These are phyloP conservation scores for Penicillium cosmopolitanum DNA, from an alignment of 495 filamentous ascomycete genomes.

Conservation along the genomic window DNA sequence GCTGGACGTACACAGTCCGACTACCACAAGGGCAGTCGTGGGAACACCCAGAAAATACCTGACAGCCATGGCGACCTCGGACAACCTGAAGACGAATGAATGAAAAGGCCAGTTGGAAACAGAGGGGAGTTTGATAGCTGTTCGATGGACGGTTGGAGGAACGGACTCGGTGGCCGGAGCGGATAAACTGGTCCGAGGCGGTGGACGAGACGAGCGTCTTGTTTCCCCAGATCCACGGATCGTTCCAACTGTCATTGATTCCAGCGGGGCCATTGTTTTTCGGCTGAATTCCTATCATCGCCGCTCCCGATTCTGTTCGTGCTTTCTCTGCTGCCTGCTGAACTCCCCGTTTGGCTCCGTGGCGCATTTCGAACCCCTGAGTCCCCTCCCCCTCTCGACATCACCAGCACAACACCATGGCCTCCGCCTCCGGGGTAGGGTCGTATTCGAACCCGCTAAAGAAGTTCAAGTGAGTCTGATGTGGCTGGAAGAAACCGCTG, in stretches of 20 bases:
- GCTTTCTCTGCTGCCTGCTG: constrained; percentile 3
- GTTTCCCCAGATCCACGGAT: constrained; percentile 33
- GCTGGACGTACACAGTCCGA: constrained; percentile 78
- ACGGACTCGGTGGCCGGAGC: constrained; percentile 33
- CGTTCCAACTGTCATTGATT: constrained; percentile 17
- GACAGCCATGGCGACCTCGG: constrained; percentile 51
- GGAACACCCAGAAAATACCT: constrained; percentile 71
- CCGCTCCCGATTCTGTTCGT: constrained; percentile 7
- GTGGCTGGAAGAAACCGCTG: background rate
- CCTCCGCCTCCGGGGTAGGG: constrained; percentile 65
- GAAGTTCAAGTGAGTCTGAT: constrained; percentile 88
- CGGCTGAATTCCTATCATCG: background rate
- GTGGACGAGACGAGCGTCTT: constrained; percentile 21
- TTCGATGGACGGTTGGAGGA: constrained; percentile 24
- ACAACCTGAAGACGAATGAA: constrained; percentile 31
- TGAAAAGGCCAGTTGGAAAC: constrained; percentile 22
- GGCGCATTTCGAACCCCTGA: constrained; percentile 27
- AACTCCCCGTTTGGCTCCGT: constrained; percentile 6
- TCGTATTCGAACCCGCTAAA: constrained; percentile 99
- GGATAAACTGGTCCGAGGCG: constrained; percentile 35
- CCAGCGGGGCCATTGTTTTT: constrained; percentile 10
- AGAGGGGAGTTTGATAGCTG: constrained; percentile 16
- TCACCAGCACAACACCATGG: constrained; percentile 46
- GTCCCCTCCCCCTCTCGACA: constrained; percentile 20
- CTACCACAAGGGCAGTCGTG: constrained; percentile 71